Percentiles rank a stretch among this genome's conserved stretches.
phyloP scores from a whole-genome alignment of 2,329 filamentous ascomycete species.

The Aspergillus sp. region DNA sequence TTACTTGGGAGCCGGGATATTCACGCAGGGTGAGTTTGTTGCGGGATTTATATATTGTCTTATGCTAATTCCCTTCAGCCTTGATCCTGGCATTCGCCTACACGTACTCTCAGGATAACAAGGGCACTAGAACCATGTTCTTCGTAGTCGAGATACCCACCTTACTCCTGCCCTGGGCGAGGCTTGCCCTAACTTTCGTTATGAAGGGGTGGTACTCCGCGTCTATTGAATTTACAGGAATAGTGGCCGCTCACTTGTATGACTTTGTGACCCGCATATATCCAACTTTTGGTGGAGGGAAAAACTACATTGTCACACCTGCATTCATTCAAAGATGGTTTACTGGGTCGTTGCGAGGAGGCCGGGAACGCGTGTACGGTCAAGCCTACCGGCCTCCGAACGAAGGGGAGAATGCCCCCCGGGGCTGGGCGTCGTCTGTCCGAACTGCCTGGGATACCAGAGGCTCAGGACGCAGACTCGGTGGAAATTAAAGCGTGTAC shows the following conservation, averaged over 20 bases:
- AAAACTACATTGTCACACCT: constrained; percentile 74
- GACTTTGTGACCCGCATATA: constrained; percentile 88
- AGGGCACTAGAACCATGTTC: constrained; percentile 72
- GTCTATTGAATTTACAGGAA: constrained; percentile 69
- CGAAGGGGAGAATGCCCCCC: constrained; percentile 15
- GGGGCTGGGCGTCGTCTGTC: constrained; percentile 33
- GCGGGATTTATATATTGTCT: background rate
- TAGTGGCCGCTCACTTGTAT: constrained; percentile 83
- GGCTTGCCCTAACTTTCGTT: constrained; percentile 73
- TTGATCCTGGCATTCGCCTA: constrained; percentile 80
- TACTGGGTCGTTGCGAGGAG: constrained; percentile 45
- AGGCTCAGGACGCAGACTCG: constrained; percentile 43
- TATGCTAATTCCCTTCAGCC: constrained; percentile 55
- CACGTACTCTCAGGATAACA: constrained; percentile 82
- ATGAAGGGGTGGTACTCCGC: constrained; percentile 60
- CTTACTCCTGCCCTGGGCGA: constrained; percentile 76
- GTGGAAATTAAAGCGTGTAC: constrained; percentile 29
- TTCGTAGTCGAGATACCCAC: constrained; percentile 82
- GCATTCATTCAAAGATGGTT: constrained; percentile 68
- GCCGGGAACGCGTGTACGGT: constrained; percentile 59
- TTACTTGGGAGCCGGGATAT: constrained; percentile 31
- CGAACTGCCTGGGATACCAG: constrained; percentile 38
- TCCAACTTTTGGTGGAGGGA: constrained; percentile 82
- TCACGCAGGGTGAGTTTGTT: constrained; percentile 39
- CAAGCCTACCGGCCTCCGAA: constrained; percentile 54